Evolutionary conservation across 352 stramenopile genomes (phyloP).

Genomic region (Pythium angustatum): DNA sequence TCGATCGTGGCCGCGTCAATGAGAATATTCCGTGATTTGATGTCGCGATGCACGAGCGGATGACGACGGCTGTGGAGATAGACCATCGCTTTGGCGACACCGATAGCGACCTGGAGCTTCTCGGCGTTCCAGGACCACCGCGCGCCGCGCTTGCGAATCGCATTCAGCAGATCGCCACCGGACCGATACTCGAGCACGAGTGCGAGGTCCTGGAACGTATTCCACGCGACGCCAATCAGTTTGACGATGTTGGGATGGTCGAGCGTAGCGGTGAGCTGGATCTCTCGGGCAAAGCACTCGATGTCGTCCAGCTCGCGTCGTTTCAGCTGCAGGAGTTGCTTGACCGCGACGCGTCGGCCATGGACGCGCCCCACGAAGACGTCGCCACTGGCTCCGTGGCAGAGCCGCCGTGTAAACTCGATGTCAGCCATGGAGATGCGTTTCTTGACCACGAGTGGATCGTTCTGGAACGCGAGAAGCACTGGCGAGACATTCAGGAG

Average conservation of each 20-base stretch:
- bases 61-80: conserved; percentile 46
- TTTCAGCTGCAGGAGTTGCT: conserved; percentile 40
- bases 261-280: conserved; percentile 50
- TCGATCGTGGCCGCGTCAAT: conserved; percentile 43
- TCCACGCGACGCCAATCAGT: conserved; percentile 62
- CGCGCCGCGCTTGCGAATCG: conserved; percentile 24
- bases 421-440: conserved; percentile 61
- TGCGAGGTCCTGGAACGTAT: conserved; percentile 56
- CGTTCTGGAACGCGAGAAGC: conserved; percentile 51
- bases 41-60: conserved; percentile 52
- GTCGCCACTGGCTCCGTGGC: conserved; percentile 40
- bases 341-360: conserved; percentile 44
- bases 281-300: conserved; percentile 57
- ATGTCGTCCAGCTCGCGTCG: conserved; percentile 50
- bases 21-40: conserved; percentile 56
- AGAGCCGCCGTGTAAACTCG: conserved; percentile 37
- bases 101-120: conserved; percentile 53
- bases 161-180: conserved; percentile 45
- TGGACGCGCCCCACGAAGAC: conserved; percentile 43
- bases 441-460: conserved; percentile 43
- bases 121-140: conserved; percentile 45
- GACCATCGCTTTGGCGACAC: conserved; percentile 41
- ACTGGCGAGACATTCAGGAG: conserved; percentile 46
- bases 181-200: conserved; percentile 47
- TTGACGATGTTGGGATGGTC: conserved; percentile 57